phyloP scores from a whole-genome alignment of 164 flowering plant species.

The Magnolia sinica region DNA sequence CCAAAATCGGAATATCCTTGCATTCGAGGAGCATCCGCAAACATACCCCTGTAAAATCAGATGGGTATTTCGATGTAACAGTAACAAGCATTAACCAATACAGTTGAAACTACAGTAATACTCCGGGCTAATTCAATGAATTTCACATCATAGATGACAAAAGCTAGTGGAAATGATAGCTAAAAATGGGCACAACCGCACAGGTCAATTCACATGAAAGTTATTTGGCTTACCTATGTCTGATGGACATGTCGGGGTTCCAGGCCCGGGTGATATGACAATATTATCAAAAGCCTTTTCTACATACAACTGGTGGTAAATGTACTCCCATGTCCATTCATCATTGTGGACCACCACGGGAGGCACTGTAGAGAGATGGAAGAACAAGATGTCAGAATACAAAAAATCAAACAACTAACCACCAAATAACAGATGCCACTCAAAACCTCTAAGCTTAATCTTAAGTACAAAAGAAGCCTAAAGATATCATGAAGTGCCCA shows the following conservation, averaged over 20 bases:
- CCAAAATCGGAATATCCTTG: constrained; percentile 87
- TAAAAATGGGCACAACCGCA: background rate
- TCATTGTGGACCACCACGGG: constrained; percentile 90
- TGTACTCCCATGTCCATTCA: constrained; percentile 82
- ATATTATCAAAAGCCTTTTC: constrained; percentile 88
- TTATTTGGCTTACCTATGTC: constrained; percentile 70
- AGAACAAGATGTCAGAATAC: background rate
- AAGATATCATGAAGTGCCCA: no score
- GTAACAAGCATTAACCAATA: background rate
- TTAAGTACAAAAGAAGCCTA: background rate
- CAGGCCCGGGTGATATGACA: constrained; percentile 99
- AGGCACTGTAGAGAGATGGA: constrained; percentile 51
- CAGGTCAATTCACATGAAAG: background rate
- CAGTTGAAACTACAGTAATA: background rate
- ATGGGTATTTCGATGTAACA: background rate
- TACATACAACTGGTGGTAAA: constrained; percentile 60
- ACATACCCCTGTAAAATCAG: constrained; percentile 70
- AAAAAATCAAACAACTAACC: background rate
- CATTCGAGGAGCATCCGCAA: constrained; percentile 71
- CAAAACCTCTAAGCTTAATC: no score
- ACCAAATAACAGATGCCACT: background rate
- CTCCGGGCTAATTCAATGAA: background rate
- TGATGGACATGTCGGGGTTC: constrained; percentile 75
- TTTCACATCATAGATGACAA: background rate
- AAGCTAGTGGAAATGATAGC: background rate